Base-by-base conservation (phyloP, 2,329 filamentous ascomycete genomes). In the Dactylellina sp. region DNA sequence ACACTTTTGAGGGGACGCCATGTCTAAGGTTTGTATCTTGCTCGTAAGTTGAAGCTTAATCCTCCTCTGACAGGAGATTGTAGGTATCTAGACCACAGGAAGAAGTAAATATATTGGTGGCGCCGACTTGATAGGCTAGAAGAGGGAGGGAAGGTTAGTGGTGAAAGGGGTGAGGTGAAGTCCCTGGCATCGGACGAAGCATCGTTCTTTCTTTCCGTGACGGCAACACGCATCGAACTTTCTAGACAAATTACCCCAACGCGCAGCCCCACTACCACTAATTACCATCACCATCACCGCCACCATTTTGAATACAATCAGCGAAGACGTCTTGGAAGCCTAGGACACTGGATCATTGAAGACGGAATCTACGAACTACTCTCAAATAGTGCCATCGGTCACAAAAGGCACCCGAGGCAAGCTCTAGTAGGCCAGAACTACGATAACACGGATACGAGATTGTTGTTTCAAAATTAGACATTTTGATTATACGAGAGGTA, bases 1-100 rank as follows among this genome's bases (percentile, higher is more conserved):
- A 82, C 95, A 99, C 84, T 96, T 98, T 79, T 89, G 87, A 68
- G 89, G 85, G 89, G 91, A 91, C 75, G 55, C 49, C 28, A 20
- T 37, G 20, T 24, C n/a, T 25, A 35, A 24, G 35, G 24, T 11
- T 22, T 24, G 28, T 7, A 22, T 25, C 12, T 14, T 14, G 18
- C 18, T 59, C 1, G 46, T 32, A 14, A 37, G 16, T 32, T 40
- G 22, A 18, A 16, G 18, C 32, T 46, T n/a, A n/a, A n/a, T n/a
- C n/a, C 28, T 32, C 28, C 28, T 9, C 9, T 32, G 28, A 32
- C 28, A 4, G 28, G 9, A 32, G 28, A 9, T 9, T 4, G 28
- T 32, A 32, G 4, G 28, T 32, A 5, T 32, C 5, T 32, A 32
- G 5, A 4, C 9, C 5, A 9, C 28, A 32, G 28, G 28, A 25